Conservation (phyloP, 257 asterid genomes). For the Nicotiana otophora region DNA sequence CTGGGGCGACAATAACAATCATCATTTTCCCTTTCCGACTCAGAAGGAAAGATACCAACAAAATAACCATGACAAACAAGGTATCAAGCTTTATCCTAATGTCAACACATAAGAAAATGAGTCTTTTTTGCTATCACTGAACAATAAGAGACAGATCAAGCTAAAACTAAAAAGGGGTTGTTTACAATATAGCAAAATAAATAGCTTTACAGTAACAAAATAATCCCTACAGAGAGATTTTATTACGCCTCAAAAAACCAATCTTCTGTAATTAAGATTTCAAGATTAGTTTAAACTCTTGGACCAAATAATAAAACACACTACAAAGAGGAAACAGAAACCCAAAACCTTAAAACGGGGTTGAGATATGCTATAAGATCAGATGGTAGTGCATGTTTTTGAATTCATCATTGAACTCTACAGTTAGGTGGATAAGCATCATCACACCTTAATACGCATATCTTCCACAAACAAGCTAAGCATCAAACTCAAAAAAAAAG, state of each 20-base stretch:
- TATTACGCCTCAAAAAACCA: neutral
- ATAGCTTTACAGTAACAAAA: neutral
- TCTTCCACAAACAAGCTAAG: neutral
- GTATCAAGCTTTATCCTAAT: neutral
- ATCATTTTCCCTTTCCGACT: constrained; percentile 16
- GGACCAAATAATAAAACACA: neutral
- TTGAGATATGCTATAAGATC: constrained; percentile 34
- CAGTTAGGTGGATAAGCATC: constrained; percentile 54
- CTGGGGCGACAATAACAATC: constrained; percentile 44
- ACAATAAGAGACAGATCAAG: neutral
- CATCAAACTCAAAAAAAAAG: neutral
- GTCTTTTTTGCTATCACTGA: neutral
- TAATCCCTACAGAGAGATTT: neutral
- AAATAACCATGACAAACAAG: neutral
- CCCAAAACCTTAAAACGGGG: neutral
- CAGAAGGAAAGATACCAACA: neutral
- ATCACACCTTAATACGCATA: constrained; percentile 15
- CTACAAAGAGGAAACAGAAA: neutral
- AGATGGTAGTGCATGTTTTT: constrained; percentile 83
- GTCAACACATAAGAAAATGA: neutral
- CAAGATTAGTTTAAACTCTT: neutral
- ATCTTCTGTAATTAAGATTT: neutral
- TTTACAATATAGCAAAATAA: neutral
- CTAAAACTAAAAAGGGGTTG: neutral
- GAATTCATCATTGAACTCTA: constrained; percentile 49